Base-by-base conservation (phyloP, 192 early-diverging fungal genomes). In the Backusella macrospora region DNA sequence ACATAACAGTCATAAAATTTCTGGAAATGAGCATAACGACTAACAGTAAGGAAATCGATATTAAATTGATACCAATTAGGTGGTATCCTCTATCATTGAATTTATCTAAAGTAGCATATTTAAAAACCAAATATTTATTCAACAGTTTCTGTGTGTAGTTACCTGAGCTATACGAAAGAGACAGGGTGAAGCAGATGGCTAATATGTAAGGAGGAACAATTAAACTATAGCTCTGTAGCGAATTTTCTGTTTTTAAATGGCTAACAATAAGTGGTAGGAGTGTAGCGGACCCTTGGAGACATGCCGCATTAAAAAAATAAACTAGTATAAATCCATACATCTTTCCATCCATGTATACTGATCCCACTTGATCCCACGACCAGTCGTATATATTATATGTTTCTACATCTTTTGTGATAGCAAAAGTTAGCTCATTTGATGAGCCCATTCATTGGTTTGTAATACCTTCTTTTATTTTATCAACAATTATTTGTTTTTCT, bases 401-500 rank as follows among this genome's bases (percentile, higher is more conserved):
- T 23, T 52, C 52, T 5, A 52, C 52, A 62, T 71, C 52, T 71
- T 59, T 71, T 39, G 14, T 47, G 34, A 47, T n/a, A 34, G 29
- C 29, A 34, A 34, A 34, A 34, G 29, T 34, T 34, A 34, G 29
- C 29, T 34, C 29, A 34, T 0, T 34, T 34, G 2, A 34, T 34
- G 29, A 34, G 29, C 29, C 29, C 29, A 0, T 34, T 34, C 29
- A 34, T 3, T 4, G 42, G 16, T 65, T 40, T 40, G 49, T 52
- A 15, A 21, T 55, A 71, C 70, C 70, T 13, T 49, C 48, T 42
- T 40, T 39, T 15, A 84, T 64, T 38, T 83, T 70, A 9, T 59
- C 18, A 6, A 73, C 71, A 47, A 76, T 79, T 29, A 81, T 46
- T 29, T 79, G 69, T 63, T 76, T 80, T 71, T 86, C 85, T 39